Percentiles rank a stretch among this genome's conserved stretches.
These are phyloP conservation scores for Tylopilus rubrobrunneus DNA, from an alignment of 768 basidiomycete species.

Conservation along the genomic window DNA sequence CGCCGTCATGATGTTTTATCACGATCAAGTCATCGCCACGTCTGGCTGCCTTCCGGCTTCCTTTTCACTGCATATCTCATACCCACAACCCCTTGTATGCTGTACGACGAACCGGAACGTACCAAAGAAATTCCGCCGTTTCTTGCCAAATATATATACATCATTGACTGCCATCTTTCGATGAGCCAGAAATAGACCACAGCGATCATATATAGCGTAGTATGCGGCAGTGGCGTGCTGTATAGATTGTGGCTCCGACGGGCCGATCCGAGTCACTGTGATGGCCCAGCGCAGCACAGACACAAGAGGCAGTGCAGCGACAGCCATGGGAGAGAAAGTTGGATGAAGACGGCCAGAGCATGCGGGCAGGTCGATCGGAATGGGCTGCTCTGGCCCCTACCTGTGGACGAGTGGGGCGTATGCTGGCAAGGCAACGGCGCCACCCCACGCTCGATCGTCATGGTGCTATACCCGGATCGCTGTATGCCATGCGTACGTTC, in stretches of 20 bases:
- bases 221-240: neutral
- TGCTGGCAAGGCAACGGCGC: too few species aligned
- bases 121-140: neutral
- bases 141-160: neutral
- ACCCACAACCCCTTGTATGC: conserved; percentile 1
- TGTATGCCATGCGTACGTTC: neutral
- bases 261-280: neutral
- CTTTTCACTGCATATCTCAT: neutral
- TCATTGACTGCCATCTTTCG: neutral
- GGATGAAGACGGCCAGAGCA: too few species aligned
- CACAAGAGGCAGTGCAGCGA: neutral
- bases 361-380: too few species aligned
- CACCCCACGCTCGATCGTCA: neutral
- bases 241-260: neutral
- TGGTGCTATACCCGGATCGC: neutral
- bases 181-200: neutral
- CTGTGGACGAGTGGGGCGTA: too few species aligned
- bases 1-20: neutral
- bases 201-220: neutral
- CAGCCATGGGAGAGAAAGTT: too few species aligned
- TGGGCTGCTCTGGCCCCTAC: too few species aligned
- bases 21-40: neutral
- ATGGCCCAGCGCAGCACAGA: neutral
- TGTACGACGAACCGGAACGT: conserved; percentile 1
- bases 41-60: neutral